Percentiles rank a stretch among this genome's conserved stretches.
Conservation (phyloP, 2,329 filamentous ascomycete species). For the Exophiala xenobiotica region DNA sequence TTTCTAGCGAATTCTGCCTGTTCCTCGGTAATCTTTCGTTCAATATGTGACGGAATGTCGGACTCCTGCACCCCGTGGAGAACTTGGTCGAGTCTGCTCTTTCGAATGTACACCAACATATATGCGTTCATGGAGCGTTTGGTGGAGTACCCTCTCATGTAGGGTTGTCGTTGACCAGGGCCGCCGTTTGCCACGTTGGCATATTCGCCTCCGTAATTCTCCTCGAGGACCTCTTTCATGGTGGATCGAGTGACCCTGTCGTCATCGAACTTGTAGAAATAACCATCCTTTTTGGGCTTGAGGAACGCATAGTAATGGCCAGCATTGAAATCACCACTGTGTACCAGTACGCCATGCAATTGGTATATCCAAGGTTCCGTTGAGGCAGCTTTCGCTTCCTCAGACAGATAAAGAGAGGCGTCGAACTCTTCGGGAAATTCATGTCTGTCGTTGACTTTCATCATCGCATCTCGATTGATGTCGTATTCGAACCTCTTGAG, state of each 20-base stretch:
- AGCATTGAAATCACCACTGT: constrained; percentile 94
- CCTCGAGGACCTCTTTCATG: constrained; percentile 85
- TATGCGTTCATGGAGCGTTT: constrained; percentile 84
- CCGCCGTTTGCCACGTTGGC: constrained; percentile 55
- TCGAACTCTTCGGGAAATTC: constrained; percentile 52
- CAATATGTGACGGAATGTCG: constrained; percentile 79
- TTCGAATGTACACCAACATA: constrained; percentile 97
- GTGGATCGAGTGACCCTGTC: constrained; percentile 96
- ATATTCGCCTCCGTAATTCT: constrained; percentile 94
- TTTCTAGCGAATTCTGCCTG: constrained; percentile 70
- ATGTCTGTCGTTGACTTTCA: constrained; percentile 72
- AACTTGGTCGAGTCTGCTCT: constrained; percentile 79
- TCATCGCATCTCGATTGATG: constrained; percentile 92
- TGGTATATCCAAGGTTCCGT: constrained; percentile 91
- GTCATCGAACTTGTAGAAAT: constrained; percentile 97
- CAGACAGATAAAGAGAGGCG: constrained; percentile 80
- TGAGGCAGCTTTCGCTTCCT: constrained; percentile 68
- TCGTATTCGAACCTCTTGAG: constrained; percentile 98
- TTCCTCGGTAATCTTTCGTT: constrained; percentile 77
- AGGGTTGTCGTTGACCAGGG: constrained; percentile 61
- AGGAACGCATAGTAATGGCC: constrained; percentile 98
- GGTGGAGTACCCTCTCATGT: constrained; percentile 62
- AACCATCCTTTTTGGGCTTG: constrained; percentile 87
- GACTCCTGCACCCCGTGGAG: constrained; percentile 72
- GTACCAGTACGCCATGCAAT: constrained; percentile 90